Evolutionary conservation across 495 filamentous ascomycete species (phyloP).

Genomic region (Penicillium paxilli): DNA sequence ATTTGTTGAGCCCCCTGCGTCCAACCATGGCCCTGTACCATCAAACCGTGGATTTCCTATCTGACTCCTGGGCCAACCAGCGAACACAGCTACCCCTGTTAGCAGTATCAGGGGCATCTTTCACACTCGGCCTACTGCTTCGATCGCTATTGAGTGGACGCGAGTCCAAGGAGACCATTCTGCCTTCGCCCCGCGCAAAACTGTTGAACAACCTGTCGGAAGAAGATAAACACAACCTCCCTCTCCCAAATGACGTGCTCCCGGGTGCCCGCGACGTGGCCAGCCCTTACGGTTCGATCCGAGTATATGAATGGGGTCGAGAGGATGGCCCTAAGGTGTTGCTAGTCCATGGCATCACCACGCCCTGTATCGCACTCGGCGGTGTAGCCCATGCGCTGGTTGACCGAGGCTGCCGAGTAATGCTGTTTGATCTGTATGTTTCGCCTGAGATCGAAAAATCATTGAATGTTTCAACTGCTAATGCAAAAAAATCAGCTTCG

Average conservation of each 20-base stretch:
- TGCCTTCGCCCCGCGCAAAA: constrained; percentile 49
- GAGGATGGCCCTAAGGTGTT: constrained; percentile 75
- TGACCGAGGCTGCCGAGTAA: constrained; percentile 74
- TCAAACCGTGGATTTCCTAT: constrained; percentile 40
- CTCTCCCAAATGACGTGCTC: constrained; percentile 73
- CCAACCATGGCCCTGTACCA: constrained; percentile 38
- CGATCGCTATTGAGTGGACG: constrained; percentile 31
- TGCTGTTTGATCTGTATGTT: constrained; percentile 68
- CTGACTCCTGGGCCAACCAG: constrained; percentile 38
- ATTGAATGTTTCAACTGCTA: no score
- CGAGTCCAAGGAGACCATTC: constrained; percentile 16
- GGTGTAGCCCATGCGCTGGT: constrained; percentile 68
- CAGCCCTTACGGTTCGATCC: constrained; percentile 75
- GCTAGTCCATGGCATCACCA: constrained; percentile 84
- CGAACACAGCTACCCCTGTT: constrained; percentile 41
- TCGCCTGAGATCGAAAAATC: no score
- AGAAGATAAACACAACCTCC: constrained; percentile 48
- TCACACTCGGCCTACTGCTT: constrained; percentile 42
- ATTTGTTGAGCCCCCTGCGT: not conserved
- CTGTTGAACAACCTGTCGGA: constrained; percentile 46
- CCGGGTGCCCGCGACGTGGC: constrained; percentile 74
- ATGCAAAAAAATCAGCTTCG: constrained; percentile 53
- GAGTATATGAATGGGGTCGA: constrained; percentile 92
- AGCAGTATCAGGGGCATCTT: constrained; percentile 41
- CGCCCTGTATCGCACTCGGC: constrained; percentile 71